Base-by-base conservation (phyloP, 176 grass and related monocot species). In the Avena insularis region DNA sequence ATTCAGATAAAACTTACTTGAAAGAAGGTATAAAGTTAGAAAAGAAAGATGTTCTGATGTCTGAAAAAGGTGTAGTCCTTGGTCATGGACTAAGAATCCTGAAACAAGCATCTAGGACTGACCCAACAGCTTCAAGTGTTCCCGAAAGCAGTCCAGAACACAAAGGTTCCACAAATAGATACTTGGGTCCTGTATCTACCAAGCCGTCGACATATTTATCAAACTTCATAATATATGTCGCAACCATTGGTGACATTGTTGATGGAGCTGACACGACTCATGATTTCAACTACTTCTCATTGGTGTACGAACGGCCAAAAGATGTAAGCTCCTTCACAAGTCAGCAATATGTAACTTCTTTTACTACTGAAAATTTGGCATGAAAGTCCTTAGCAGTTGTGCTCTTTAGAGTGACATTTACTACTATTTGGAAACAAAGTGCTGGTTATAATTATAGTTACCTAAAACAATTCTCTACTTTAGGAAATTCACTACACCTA, bases 211-310 rank as follows among this genome's bases (percentile, higher is more conserved):
- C 93, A 84, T 98, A 95, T 90, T 91, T 98, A 86, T 98, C 96
- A 56, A 87, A 92, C 82, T 98, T 98, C 81, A 95, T 95, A 87
- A 93, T 98, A 88, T 98, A 98, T 71, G 94, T 95, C 55, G 96
- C 96, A 45, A 94, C 96, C 82, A 89, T 98, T 14, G 96, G 96
- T 82, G 96, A 98, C 75, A 98, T 95, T 91, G 93, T 98, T 88
- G 96, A 98, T 85, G 96, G 96, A 73, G 90, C 89, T 82, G 96
- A 98, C 71, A 98, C 96, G 8, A 95, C 96, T 88, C 96, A 98
- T 94, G 93, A 98, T 91, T 98, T 98, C 92, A 95, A 98, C 88
- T 98, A 95, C 82, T 98, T 98, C 86, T 98, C 96, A 54, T 88
- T 98, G 67, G 91, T 95, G 49, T 95, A 95, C 3, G 96, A 98